These are phyloP conservation scores for Chlamydomonas sphaeroides DNA, from an alignment of 139 green algal genomes.

Conservation along the genomic window DNA sequence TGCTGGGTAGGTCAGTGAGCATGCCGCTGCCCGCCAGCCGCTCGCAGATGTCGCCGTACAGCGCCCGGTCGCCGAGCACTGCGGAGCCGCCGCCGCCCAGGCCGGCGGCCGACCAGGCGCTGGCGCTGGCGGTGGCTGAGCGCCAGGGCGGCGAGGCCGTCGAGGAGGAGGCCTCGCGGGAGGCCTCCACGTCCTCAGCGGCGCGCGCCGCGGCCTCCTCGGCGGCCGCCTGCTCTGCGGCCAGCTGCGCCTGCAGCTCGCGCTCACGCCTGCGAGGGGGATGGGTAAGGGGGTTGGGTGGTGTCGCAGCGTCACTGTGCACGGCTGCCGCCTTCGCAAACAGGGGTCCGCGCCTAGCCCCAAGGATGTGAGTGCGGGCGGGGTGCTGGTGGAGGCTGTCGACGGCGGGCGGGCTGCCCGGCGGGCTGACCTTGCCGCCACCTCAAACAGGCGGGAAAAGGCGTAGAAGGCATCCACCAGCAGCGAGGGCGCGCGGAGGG, in stretches of 20 bases:
- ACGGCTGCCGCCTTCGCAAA: too few relatives aligned
- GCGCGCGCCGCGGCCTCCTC: neutral
- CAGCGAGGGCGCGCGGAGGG: neutral
- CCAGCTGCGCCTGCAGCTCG: constrained; percentile 15
- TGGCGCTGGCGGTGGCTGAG: too few relatives aligned
- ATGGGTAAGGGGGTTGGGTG: too few relatives aligned
- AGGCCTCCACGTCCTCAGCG: neutral
- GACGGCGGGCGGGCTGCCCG: too few relatives aligned
- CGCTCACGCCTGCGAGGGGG: neutral
- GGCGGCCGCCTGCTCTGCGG: neutral
- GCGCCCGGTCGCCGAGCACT: constrained; percentile 16
- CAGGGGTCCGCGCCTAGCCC: too few relatives aligned
- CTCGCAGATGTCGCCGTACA: constrained; percentile 2
- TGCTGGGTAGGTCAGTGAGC: too few relatives aligned
- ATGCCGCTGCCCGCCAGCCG: neutral
- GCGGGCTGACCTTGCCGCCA: constrained; percentile 9
- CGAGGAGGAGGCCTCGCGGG: too few relatives aligned
- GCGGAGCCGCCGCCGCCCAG: neutral
- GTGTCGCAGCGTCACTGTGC: too few relatives aligned
- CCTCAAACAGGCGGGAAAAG: constrained; percentile 32
- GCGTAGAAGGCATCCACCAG: constrained; percentile 30
- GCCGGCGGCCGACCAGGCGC: too few relatives aligned
- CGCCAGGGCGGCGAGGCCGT: too few relatives aligned
- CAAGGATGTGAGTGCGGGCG: too few relatives aligned
- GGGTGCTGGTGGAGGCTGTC: too few relatives aligned